Evolutionary conservation across 1,139 yeast species (phyloP).

Genomic region (Hansenula anomala): DNA sequence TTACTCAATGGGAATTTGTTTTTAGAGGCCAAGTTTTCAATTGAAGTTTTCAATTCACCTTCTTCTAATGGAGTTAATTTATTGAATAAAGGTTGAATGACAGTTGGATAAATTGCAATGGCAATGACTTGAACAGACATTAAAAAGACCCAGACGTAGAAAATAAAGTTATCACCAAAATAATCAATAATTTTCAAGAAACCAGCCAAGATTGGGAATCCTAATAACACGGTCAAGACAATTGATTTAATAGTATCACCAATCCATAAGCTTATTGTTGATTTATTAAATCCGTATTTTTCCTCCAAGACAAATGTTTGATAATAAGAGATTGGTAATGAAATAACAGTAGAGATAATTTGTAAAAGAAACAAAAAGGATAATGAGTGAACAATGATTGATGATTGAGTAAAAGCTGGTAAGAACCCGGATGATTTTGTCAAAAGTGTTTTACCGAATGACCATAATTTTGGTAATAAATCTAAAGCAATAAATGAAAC

Average conservation of each 20-base stretch:
- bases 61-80: conserved; percentile 86
- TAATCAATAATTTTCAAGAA: conserved; percentile 76
- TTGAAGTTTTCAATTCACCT: conserved; percentile 79
- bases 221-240: conserved; percentile 49
- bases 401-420: conserved; percentile 35
- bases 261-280: conserved; percentile 66
- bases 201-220: conserved; percentile 69
- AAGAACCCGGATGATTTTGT: conserved; percentile 20
- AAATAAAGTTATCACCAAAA: conserved; percentile 76
- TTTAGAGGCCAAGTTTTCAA: conserved; percentile 70
- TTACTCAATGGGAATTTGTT: conserved; percentile 84
- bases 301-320: conserved; percentile 86
- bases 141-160: conserved; percentile 70
- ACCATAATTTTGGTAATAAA: conserved; percentile 68
- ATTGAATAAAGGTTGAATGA: conserved; percentile 90
- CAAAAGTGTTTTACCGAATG: conserved; percentile 39
- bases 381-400: conserved; percentile 64
- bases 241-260: conserved; percentile 64
- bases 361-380: conserved; percentile 52
- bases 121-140: conserved; percentile 67
- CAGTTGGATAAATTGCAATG: conserved; percentile 71
- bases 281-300: conserved; percentile 87
- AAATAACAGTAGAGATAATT: conserved; percentile 43
- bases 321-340: conserved; percentile 70
- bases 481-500: conserved; percentile 55